A percentile compares a stretch with the other conserved stretches of the same genome.
Evolutionary conservation across 1,284 basidiomycete genomes (phyloP).

Genomic region (Ustilago loliicola): DNA sequence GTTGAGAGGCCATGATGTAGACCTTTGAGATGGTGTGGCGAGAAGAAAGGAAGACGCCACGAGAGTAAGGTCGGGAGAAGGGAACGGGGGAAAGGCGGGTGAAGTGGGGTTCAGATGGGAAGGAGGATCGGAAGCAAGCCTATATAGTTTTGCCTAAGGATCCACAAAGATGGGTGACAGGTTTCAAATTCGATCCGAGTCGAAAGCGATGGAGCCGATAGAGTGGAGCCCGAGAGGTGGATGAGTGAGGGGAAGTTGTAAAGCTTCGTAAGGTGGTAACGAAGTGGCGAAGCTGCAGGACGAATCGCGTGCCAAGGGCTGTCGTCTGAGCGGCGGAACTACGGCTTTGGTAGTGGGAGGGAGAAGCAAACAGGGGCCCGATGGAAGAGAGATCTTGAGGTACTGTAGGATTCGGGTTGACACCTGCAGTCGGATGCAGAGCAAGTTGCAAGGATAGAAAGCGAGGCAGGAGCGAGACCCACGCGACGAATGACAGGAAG

Average conservation of each 20-base stretch:
- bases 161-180: not conserved
- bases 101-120: not conserved
- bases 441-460: not conserved
- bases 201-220: not conserved
- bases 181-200: conserved; percentile 11
- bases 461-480: not conserved
- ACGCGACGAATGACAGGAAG: not conserved
- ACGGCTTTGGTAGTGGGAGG: not conserved
- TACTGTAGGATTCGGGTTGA: too few relatives aligned
- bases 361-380: not conserved
- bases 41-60: conserved; percentile 10
- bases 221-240: not conserved
- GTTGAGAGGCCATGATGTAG: conserved; percentile 32
- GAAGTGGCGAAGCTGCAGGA: conserved; percentile 13
- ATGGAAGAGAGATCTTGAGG: not conserved
- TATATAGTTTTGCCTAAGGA: conserved; percentile 26
- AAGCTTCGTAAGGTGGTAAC: conserved; percentile 2
- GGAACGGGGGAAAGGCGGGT: not conserved
- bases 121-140: conserved; percentile 14
- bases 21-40: conserved; percentile 8
- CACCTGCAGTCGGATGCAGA: conserved; percentile 5
- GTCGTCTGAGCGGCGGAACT: conserved; percentile 14
- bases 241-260: not conserved
- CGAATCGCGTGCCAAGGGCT: conserved; percentile 24
- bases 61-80: not conserved